Evolutionary conservation across 75 land plant species (phyloP).

Genomic region (Isoetes taiwanensis): DNA sequence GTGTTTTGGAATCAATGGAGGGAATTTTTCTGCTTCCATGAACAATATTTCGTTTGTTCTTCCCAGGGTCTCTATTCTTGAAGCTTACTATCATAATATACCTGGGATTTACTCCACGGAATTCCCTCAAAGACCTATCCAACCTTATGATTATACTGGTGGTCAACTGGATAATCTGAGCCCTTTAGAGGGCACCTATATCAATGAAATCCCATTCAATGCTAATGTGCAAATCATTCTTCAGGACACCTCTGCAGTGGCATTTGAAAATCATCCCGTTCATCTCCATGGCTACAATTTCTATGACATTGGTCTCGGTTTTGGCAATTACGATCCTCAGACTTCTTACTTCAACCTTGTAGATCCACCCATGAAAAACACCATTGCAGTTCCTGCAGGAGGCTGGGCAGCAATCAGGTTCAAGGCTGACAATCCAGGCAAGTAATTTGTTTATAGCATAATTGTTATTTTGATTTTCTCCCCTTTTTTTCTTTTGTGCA

Average conservation of each 20-base stretch:
- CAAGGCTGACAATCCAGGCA: constrained; percentile 62
- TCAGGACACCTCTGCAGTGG: constrained; percentile 38
- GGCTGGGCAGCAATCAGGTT: constrained; percentile 59
- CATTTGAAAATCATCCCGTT: constrained; percentile 38
- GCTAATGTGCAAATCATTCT: constrained; percentile 38
- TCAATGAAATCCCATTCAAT: constrained; percentile 33
- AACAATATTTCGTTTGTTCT: constrained; percentile 67
- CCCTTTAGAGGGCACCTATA: constrained; percentile 38
- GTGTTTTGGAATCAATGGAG: constrained; percentile 45
- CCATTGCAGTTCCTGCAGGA: constrained; percentile 35
- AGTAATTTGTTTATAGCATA: too few relatives aligned
- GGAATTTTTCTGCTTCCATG: constrained; percentile 53
- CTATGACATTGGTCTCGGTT: constrained; percentile 35
- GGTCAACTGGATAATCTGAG: constrained; percentile 35
- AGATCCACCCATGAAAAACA: constrained; percentile 53
- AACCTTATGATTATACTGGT: constrained; percentile 58
- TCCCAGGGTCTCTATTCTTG: constrained; percentile 39
- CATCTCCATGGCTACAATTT: constrained; percentile 55
- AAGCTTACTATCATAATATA: constrained; percentile 50
- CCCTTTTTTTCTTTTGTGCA: too few relatives aligned
- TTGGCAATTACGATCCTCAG: constrained; percentile 39
- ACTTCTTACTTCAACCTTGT: constrained; percentile 37
- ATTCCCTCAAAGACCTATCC: constrained; percentile 48
- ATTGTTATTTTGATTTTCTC: too few relatives aligned
- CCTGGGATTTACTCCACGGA: constrained; percentile 31